These are phyloP conservation scores for Paramyrothecium roridum DNA, from an alignment of 2,329 filamentous ascomycete genomes.

Conservation along the genomic window DNA sequence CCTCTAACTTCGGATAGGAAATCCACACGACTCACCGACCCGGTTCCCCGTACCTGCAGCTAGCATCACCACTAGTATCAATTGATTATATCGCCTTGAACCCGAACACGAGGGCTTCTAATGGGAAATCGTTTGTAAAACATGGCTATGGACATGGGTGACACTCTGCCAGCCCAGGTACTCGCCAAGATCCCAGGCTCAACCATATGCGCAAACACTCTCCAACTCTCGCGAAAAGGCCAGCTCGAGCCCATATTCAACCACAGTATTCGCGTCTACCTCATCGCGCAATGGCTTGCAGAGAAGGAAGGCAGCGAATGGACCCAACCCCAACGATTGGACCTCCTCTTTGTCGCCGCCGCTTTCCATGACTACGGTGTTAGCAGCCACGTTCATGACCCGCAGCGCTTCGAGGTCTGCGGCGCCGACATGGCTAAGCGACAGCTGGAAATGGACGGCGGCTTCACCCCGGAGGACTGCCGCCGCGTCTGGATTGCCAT, in stretches of 20 bases:
- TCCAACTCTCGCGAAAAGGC: too few relatives aligned
- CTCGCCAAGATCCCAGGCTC: too few relatives aligned
- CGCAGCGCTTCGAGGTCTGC: conserved; percentile 31
- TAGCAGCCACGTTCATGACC: conserved; percentile 21
- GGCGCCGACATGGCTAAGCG: conserved; percentile 25
- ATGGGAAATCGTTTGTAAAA: too few relatives aligned
- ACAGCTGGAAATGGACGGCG: conserved; percentile 20
- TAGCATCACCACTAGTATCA: too few relatives aligned
- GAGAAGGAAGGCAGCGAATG: conserved; percentile 13
- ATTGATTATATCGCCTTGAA: too few relatives aligned
- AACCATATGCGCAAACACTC: too few relatives aligned
- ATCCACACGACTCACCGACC: too few relatives aligned
- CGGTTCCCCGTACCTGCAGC: too few relatives aligned
- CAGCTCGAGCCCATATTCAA: conserved; percentile 18
- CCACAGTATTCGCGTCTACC: conserved; percentile 24
- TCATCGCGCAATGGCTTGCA: conserved; percentile 18
- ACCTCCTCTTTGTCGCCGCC: conserved; percentile 28
- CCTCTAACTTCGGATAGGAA: too few relatives aligned
- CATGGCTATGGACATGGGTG: too few relatives aligned
- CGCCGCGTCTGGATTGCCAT: conserved; percentile 32
- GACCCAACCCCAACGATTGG: conserved; percentile 3
- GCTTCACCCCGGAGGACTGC: conserved; percentile 13
- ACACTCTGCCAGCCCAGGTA: too few relatives aligned
- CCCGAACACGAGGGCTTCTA: too few relatives aligned
- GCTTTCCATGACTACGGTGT: conserved; percentile 32